A percentile compares a stretch with the other conserved stretches of the same genome.
Evolutionary conservation across 352 stramenopile species (phyloP).

Genomic region (Phytophthora tentaculata): DNA sequence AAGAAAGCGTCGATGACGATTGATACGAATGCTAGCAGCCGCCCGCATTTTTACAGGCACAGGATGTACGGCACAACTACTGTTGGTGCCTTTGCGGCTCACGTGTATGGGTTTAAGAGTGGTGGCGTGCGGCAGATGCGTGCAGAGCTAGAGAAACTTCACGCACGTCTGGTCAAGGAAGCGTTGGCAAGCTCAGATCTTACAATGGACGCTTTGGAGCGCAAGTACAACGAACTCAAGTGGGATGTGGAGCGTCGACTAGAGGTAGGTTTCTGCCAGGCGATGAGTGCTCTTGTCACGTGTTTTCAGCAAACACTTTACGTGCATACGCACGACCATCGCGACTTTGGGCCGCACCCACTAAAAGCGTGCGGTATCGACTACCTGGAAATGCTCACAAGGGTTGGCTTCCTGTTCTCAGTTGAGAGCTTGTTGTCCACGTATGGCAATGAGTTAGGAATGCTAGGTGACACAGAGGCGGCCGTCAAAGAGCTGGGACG

Average conservation of each 20-base stretch:
- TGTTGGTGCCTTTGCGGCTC: conserved; percentile 82
- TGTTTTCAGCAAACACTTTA: conserved; percentile 89
- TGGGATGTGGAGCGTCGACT: conserved; percentile 86
- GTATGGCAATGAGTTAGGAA: conserved; percentile 84
- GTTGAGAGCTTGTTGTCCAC: conserved; percentile 88
- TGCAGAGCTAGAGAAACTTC: conserved; percentile 64
- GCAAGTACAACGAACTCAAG: conserved; percentile 82
- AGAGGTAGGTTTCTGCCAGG: conserved; percentile 84
- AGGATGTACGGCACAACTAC: conserved; percentile 84
- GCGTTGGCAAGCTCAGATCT: conserved; percentile 69
- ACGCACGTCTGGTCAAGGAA: conserved; percentile 56
- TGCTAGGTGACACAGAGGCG: conserved; percentile 86
- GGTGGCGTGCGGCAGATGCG: conserved; percentile 81
- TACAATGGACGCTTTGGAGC: conserved; percentile 74
- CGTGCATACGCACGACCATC: conserved; percentile 69
- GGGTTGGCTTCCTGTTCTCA: conserved; percentile 81
- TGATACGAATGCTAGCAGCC: conserved; percentile 22
- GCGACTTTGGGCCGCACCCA: conserved; percentile 39
- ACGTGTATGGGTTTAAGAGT: conserved; percentile 85
- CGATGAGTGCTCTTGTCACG: conserved; percentile 82
- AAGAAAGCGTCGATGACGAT: conserved; percentile 25
- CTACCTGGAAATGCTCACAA: conserved; percentile 76
- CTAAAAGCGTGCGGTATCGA: conserved; percentile 51
- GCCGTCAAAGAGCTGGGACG: conserved; percentile 76
- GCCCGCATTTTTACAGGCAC: conserved; percentile 55